Conservation (phyloP, 768 basidiomycete genomes). For the Tylopilus sp. region DNA sequence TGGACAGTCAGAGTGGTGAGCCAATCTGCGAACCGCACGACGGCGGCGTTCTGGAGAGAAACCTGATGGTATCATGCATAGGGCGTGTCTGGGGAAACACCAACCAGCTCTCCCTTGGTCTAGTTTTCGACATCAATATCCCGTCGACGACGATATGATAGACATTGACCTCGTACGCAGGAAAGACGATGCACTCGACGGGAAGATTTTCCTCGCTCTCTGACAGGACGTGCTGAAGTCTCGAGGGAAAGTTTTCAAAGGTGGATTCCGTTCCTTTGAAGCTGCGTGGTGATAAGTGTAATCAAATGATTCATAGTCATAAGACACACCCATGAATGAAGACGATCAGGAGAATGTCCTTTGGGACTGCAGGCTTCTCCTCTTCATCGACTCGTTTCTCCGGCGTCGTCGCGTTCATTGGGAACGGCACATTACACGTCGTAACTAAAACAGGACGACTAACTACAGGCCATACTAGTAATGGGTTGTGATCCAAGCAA, state of each 20-base stretch:
- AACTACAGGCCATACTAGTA: background rate
- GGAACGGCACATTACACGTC: background rate
- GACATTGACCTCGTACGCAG: conserved; percentile 73
- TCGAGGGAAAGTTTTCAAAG: conserved; percentile 73
- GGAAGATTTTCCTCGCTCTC: conserved; percentile 53
- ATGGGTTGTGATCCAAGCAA: background rate
- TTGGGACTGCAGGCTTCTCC: conserved; percentile 11
- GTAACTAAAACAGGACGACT: conserved; percentile 13
- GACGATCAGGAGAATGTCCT: conserved; percentile 58
- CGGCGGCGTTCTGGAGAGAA: conserved; percentile 64
- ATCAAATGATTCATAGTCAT: background rate
- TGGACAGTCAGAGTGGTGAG: conserved; percentile 85
- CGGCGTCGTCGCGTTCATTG: conserved; percentile 11
- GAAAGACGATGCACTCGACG: conserved; percentile 81
- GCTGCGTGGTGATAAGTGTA: conserved; percentile 29
- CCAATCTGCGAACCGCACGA: conserved; percentile 89
- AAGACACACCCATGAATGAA: conserved; percentile 74
- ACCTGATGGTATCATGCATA: background rate
- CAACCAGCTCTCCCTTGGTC: conserved; percentile 89
- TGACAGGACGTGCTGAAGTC: conserved; percentile 72
- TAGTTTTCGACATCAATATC: conserved; percentile 30
- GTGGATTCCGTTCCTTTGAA: conserved; percentile 67
- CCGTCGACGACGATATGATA: conserved; percentile 2
- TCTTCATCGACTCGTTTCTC: conserved; percentile 8
- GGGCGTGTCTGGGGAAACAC: conserved; percentile 22